phyloP scores from a whole-genome alignment of 2,329 filamentous ascomycete species.

The Ophiostoma sp. region DNA sequence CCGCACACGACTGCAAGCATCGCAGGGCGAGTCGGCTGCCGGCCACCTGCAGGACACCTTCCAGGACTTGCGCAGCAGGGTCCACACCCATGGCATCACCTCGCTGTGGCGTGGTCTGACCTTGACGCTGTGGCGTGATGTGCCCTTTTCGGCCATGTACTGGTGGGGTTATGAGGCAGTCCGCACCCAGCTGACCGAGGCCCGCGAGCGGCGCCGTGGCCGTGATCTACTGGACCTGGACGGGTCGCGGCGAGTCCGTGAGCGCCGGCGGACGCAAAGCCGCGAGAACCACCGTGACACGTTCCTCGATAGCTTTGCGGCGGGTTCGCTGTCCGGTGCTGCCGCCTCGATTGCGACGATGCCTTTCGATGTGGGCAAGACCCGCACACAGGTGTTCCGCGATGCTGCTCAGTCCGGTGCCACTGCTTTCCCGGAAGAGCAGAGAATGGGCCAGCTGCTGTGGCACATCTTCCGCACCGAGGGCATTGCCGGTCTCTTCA shows the following conservation, averaged over 20 bases:
- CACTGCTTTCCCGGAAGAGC: conserved; percentile 64
- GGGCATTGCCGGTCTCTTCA: conserved; percentile 78
- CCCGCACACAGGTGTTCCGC: conserved; percentile 80
- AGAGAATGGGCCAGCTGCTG: conserved; percentile 78
- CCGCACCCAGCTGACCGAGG: conserved; percentile 68
- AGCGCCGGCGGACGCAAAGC: conserved; percentile 59
- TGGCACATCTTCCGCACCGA: conserved; percentile 88
- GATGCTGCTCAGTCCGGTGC: conserved; percentile 48
- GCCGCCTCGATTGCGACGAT: conserved; percentile 87
- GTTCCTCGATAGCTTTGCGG: conserved; percentile 84
- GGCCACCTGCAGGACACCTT: conserved; percentile 79
- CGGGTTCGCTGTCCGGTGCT: conserved; percentile 79
- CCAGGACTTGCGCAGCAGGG: conserved; percentile 75
- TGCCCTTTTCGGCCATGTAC: conserved; percentile 95
- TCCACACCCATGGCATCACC: conserved; percentile 70
- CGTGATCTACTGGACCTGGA: conserved; percentile 39
- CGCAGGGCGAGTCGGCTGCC: conserved; percentile 56
- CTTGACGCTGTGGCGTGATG: conserved; percentile 92
- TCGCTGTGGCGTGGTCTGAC: conserved; percentile 89
- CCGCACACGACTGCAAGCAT: conserved; percentile 85
- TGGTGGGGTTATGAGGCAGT: conserved; percentile 97
- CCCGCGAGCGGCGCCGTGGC: conserved; percentile 57
- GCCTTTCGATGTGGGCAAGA: conserved; percentile 97
- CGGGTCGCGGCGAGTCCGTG: conserved; percentile 41
- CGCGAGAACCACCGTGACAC: conserved; percentile 72